Evolutionary conservation across 371 early-diverging fungal species (phyloP).

Genomic region (Phascolomyces articulosus): DNA sequence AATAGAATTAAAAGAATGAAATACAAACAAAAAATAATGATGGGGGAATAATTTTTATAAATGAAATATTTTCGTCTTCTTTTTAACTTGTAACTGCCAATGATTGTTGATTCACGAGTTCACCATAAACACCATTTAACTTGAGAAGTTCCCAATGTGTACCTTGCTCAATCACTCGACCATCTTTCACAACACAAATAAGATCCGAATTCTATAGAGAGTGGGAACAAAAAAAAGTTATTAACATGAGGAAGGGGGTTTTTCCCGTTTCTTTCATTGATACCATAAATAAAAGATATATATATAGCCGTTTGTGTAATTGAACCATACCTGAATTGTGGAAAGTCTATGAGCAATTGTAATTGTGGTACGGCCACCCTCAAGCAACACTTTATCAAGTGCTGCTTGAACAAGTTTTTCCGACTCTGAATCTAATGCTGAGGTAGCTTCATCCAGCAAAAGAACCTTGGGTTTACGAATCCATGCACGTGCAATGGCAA

Average conservation of each 20-base stretch:
- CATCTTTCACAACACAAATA: conserved; percentile 77
- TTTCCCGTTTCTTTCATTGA: too few relatives aligned
- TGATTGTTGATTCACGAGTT: conserved; percentile 39
- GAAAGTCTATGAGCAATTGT: conserved; percentile 69
- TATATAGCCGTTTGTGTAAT: too few relatives aligned
- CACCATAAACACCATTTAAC: conserved; percentile 47
- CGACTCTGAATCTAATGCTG: conserved; percentile 88
- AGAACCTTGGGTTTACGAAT: conserved; percentile 37
- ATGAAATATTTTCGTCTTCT: background rate
- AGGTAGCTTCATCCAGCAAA: conserved; percentile 97
- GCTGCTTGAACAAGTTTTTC: conserved; percentile 92
- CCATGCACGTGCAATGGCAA: conserved; percentile 55
- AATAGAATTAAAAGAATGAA: too few relatives aligned
- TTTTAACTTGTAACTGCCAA: conserved; percentile 4
- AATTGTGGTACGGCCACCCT: conserved; percentile 60
- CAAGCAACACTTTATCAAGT: conserved; percentile 73
- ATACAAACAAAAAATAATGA: background rate
- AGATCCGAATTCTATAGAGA: conserved; percentile 79
- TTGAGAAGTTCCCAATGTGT: conserved; percentile 62
- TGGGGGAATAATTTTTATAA: background rate
- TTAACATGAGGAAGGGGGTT: too few relatives aligned
- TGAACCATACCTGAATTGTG: too few relatives aligned
- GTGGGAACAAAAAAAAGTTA: too few relatives aligned
- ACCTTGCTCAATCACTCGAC: conserved; percentile 69
- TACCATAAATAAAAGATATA: too few relatives aligned